Conservation (phyloP, 192 early-diverging fungal species). For the Umbelopsis ramanniana region DNA sequence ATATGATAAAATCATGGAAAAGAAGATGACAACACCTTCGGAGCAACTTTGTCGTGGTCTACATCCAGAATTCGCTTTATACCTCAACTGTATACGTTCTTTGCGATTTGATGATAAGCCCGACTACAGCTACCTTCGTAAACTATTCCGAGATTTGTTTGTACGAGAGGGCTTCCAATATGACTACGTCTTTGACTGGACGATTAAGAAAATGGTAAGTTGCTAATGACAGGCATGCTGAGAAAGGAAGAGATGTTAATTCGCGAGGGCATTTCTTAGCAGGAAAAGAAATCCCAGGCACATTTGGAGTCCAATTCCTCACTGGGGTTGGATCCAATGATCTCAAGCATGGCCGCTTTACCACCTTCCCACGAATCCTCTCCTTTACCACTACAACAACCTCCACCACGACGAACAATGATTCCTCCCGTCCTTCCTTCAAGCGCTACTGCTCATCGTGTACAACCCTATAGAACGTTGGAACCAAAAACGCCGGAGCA, state of each 20-base stretch:
- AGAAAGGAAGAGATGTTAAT: background rate
- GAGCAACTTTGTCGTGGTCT: slow-evolving; percentile 84
- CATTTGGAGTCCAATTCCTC: slow-evolving; percentile 10
- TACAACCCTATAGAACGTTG: slow-evolving; percentile 29
- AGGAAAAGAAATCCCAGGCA: slow-evolving; percentile 33
- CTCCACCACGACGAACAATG: slow-evolving; percentile 21
- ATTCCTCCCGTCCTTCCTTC: slow-evolving; percentile 27
- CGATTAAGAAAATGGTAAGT: slow-evolving; percentile 69
- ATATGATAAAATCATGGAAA: slow-evolving; percentile 95
- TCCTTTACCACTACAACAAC: slow-evolving; percentile 14
- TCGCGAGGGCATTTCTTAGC: slow-evolving; percentile 2
- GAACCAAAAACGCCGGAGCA: slow-evolving; percentile 37
- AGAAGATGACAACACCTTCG: slow-evolving; percentile 90
- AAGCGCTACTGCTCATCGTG: slow-evolving; percentile 27
- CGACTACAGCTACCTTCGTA: slow-evolving; percentile 88
- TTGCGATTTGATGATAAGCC: slow-evolving; percentile 93
- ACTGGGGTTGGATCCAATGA: slow-evolving; percentile 10
- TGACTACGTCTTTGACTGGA: slow-evolving; percentile 94
- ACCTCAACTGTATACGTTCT: slow-evolving; percentile 83
- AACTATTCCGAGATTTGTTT: slow-evolving; percentile 87
- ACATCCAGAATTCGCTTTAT: slow-evolving; percentile 86
- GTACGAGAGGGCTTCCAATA: slow-evolving; percentile 83
- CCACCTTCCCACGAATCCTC: slow-evolving; percentile 2
- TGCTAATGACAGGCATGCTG: background rate
- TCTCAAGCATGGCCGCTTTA: slow-evolving; percentile 9